phyloP scores from a whole-genome alignment of 1,284 basidiomycete genomes.

The Microbotryum lychnidis-dioicae region DNA sequence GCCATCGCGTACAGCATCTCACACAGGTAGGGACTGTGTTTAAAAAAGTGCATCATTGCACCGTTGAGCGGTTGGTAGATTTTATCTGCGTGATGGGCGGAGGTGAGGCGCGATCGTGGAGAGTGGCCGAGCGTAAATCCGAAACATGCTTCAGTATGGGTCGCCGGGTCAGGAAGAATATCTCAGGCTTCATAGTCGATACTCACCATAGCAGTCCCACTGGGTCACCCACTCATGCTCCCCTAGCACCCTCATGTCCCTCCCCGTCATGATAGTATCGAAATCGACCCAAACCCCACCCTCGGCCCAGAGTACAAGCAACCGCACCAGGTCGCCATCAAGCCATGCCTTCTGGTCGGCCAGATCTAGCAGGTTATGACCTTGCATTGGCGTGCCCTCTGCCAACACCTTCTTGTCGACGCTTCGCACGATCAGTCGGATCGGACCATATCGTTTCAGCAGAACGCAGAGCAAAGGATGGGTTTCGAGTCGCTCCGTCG shows the following conservation, averaged over 20 bases:
- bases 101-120: neutral
- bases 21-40: constrained; percentile 84
- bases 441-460: constrained; percentile 52
- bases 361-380: constrained; percentile 50
- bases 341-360: constrained; percentile 74
- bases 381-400: constrained; percentile 63
- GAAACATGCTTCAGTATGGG: neutral
- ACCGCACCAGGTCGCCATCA: constrained; percentile 78
- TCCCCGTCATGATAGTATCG: constrained; percentile 71
- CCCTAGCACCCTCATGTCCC: constrained; percentile 68
- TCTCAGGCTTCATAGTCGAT: neutral
- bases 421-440: constrained; percentile 55
- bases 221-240: constrained; percentile 85
- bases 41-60: constrained; percentile 80
- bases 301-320: constrained; percentile 77
- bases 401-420: constrained; percentile 63
- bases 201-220: constrained; percentile 89
- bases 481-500: constrained; percentile 1
- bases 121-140: neutral
- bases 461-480: constrained; percentile 54
- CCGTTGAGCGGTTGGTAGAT: constrained; percentile 79
- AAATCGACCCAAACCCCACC: constrained; percentile 94
- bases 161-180: no score
- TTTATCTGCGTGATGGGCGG: constrained; percentile 54
- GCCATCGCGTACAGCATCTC: constrained; percentile 87